Base-by-base conservation (phyloP, 2,329 filamentous ascomycete genomes). In the Zasmidium angulare region DNA sequence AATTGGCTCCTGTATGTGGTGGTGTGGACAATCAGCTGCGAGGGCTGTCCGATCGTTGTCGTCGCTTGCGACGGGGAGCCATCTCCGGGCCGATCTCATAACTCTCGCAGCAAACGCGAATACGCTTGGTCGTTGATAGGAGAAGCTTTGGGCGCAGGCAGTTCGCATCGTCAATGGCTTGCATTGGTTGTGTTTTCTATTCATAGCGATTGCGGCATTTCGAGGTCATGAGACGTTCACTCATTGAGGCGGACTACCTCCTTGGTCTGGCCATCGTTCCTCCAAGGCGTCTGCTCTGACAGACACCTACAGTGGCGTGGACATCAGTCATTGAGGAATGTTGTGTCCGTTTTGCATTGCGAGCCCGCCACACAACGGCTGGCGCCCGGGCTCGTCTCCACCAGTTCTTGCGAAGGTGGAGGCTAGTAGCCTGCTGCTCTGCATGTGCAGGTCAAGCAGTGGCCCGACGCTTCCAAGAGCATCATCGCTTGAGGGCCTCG, bases 191-290 rank as follows among this genome's bases (percentile, higher is more conserved):
- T 55, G 19, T 49, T 46, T 50, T 57, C 55, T 57, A 57, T 57
- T 57, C 49, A 57, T 53, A 57, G 55, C 55, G 29, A 52, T 48
- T 50, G 51, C 23, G 9, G 46, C 46, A 43, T 48, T 22, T 49
- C 46, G 21, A 49, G 20, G n/a, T 31, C 43, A 31, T 54, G 52
- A 48, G 52, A 54, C 52, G 20, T 31, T 24, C 29, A 47, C 24
- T 29, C 31, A 29, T 31, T 21, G 52, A 47, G 19, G 52, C 31
- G 36, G 4, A 19, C 12, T 36, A 36, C 7, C 29, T 36, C 29
- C 14, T 17, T 14, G 36, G 14, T 43, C 36, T 43, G 36, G 36
- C 14, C 36, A 11, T 47, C 22, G 14, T 14, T 1, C 22, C 19
- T 48, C 23, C 23, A 54, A n/a, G n/a, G n/a, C n/a, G n/a, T n/a